Evolutionary conservation across 2,329 filamentous ascomycete genomes (phyloP), one percentile per base, ranked within the genome.

Genomic region (Xylaria sp.): DNA sequence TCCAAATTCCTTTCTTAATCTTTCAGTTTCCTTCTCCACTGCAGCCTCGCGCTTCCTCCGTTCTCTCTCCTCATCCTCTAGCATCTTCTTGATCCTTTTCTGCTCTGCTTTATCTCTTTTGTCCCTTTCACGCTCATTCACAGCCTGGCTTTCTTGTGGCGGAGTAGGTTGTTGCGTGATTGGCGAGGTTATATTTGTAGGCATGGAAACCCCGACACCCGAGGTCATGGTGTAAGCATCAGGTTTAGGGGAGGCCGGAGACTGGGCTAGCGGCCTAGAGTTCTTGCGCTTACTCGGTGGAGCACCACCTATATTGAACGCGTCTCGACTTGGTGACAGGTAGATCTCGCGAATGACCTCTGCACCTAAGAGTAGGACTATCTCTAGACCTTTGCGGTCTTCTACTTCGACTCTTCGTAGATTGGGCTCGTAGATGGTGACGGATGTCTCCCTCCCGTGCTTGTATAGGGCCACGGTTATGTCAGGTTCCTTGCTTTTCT

Each of bases 381-480:
- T 88, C 78, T 99, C 96, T 3, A 98, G 83, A 0, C 96, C 96
- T 80, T 98, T 98, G 66, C 92, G 90, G 80, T 99, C 96, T 79
- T 99, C 94, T 70, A 98, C 90, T 52, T 98, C 94, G 12, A 98
- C 91, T 7, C 96, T 87, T 70, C 92, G 91, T 77, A 98, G 85
- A 78, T 98, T 98, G 5, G 95, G 93, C 80, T 99, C 93, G 83
- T 98, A 98, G 51, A 99, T 86, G 1, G 94, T 97, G 67, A 98
- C 81, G 36, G 80, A 78, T 43, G 82, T 83, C 74, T 94, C 82
- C 73, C 89, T 91, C 31, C 91, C 85, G 20, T 88, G 86, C 73
- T 91, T 90, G 84, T 94, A 97, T 75, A 98, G 87, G 2, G 94
- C 94, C n/a, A 98, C 86, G 0, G 94, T 94, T 74, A 98, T 98